phyloP scores from a whole-genome alignment of 495 filamentous ascomycete genomes.

The Trichoderma gamsii region DNA sequence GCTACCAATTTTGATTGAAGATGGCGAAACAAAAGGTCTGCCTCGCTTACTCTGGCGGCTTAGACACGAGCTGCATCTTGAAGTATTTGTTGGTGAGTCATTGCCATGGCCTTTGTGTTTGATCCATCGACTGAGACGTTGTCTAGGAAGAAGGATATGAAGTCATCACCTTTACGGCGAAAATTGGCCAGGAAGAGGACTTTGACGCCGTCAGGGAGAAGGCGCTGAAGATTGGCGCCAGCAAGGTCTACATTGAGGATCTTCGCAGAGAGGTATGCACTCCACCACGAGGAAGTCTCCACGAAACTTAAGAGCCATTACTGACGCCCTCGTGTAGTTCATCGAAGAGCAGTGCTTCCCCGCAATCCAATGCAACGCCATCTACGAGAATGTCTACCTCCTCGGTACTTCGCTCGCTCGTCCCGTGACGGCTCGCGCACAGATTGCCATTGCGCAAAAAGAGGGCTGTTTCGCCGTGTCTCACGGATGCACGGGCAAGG shows the following conservation, averaged over 20 bases:
- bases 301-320: background rate
- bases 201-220: constrained; percentile 51
- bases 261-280: constrained; percentile 52
- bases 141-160: constrained; percentile 13
- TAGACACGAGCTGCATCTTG: constrained; percentile 55
- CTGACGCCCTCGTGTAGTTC: constrained; percentile 38
- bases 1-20: background rate
- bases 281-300: background rate
- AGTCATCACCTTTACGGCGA: constrained; percentile 42
- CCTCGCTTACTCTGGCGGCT: constrained; percentile 39
- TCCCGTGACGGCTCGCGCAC: constrained; percentile 80
- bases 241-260: constrained; percentile 57
- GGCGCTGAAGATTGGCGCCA: constrained; percentile 64
- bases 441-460: constrained; percentile 62
- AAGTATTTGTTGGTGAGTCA: constrained; percentile 59
- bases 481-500: constrained; percentile 49
- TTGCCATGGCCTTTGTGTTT: constrained; percentile 15
- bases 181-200: constrained; percentile 49
- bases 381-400: constrained; percentile 78
- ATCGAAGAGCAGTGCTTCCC: constrained; percentile 82
- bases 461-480: constrained; percentile 55
- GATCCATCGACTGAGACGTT: background rate
- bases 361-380: constrained; percentile 80
- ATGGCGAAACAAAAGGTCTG: constrained; percentile 7
- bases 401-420: constrained; percentile 77